A percentile compares a stretch with the other conserved stretches of the same genome.
phyloP scores from a whole-genome alignment of 441 rosid genomes.

The Daphne laureola region DNA sequence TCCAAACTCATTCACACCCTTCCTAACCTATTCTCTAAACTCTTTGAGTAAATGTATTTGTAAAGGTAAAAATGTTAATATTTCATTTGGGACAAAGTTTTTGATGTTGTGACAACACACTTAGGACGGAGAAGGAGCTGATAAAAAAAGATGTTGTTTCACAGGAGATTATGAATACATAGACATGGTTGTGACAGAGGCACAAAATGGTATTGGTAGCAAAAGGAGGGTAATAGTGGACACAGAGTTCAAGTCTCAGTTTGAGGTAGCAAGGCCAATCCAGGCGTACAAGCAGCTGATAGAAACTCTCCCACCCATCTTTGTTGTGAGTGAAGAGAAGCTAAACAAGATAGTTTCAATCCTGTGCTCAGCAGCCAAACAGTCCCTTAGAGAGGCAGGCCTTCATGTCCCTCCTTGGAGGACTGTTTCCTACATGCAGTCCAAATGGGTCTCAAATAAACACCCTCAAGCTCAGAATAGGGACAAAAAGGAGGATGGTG shows the following conservation, averaged over 20 bases:
- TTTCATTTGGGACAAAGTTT: too few relatives aligned
- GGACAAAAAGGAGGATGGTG: too few relatives aligned
- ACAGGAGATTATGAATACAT: conserved; percentile 36
- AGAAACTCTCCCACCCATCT: conserved; percentile 27
- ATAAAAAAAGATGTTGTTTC: too few relatives aligned
- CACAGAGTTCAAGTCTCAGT: conserved; percentile 43
- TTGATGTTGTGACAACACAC: too few relatives aligned
- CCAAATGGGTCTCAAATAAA: conserved; percentile 41
- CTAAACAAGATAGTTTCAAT: conserved; percentile 33
- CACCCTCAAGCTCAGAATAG: conserved; percentile 1
- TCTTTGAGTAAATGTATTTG: too few relatives aligned
- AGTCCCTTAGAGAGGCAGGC: conserved; percentile 41
- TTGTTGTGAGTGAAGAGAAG: conserved; percentile 38
- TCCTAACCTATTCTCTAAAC: too few relatives aligned
- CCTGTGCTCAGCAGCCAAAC: conserved; percentile 40
- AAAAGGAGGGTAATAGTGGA: conserved; percentile 39
- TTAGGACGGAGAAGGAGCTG: too few relatives aligned
- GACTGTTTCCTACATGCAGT: conserved; percentile 38
- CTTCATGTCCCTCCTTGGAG: conserved; percentile 63
- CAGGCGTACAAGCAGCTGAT: conserved; percentile 29
- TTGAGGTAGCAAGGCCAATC: conserved; percentile 44
- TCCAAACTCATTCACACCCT: too few relatives aligned
- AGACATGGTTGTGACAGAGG: conserved; percentile 19
- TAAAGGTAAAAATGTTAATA: too few relatives aligned
- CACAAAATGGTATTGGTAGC: conserved; percentile 10